Evolutionary conservation across 2,329 filamentous ascomycete species (phyloP).

Genomic region (Fonsecaea monophora): DNA sequence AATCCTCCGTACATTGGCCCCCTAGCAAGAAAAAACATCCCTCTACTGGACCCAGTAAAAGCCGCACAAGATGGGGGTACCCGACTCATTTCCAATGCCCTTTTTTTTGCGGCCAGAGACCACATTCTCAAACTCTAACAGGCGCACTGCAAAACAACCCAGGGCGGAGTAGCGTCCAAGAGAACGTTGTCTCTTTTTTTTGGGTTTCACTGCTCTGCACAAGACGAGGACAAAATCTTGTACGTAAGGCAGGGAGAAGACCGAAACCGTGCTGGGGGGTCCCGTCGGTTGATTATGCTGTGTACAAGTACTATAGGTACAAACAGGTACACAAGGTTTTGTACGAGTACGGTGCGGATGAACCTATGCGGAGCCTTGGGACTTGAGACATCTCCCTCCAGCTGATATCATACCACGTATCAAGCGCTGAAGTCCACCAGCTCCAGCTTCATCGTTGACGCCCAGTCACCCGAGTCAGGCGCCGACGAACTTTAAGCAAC

Average conservation of each 20-base stretch:
- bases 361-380: neutral
- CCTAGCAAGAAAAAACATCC: neutral
- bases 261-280: neutral
- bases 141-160: neutral
- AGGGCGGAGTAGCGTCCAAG: neutral
- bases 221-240: neutral
- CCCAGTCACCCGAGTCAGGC: neutral
- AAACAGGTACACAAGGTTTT: no score
- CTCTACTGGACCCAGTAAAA: neutral
- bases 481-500: neutral
- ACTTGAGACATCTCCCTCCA: neutral
- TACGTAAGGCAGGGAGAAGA: neutral
- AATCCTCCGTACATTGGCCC: neutral
- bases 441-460: neutral
- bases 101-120: neutral
- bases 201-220: neutral
- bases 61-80: neutral
- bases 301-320: no score
- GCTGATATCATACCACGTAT: conserved; percentile 1
- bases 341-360: neutral
- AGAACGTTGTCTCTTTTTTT: neutral
- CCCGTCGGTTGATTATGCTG: neutral
- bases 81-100: neutral
- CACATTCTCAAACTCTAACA: neutral
- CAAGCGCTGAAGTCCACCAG: neutral